Evolutionary conservation across 2,329 filamentous ascomycete genomes (phyloP).

Genomic region (Colletotrichum sp.): DNA sequence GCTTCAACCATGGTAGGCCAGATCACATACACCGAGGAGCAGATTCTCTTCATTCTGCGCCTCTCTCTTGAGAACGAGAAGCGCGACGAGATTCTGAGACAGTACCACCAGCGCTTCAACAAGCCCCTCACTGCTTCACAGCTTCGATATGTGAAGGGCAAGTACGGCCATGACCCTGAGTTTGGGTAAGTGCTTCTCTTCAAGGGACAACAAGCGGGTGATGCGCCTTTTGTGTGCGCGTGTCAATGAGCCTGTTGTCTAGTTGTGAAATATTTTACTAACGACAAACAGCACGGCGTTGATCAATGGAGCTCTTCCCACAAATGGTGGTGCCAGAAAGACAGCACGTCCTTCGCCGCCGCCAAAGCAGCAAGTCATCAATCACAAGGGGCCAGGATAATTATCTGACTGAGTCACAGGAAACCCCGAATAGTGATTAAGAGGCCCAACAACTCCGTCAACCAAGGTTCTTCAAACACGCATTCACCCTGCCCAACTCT

Average conservation of each 20-base stretch:
- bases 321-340: not conserved
- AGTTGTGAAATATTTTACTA: not conserved
- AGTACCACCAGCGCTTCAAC: conserved; percentile 32
- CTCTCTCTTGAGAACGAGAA: conserved; percentile 31
- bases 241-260: not conserved
- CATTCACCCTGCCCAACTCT: not conserved
- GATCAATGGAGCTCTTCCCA: not conserved
- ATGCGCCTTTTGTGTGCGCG: not conserved
- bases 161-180: conserved; percentile 43
- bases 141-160: conserved; percentile 44
- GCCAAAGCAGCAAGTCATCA: not conserved
- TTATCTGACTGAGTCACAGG: not conserved
- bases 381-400: not conserved
- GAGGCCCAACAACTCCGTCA: not conserved
- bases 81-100: conserved; percentile 26
- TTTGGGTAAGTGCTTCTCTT: conserved; percentile 36
- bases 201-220: not conserved
- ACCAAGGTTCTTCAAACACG: not conserved
- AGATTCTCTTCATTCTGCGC: conserved; percentile 40
- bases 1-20: conserved; percentile 36
- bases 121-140: conserved; percentile 33
- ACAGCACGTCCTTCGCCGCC: not conserved
- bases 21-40: conserved; percentile 35
- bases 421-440: not conserved
- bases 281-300: not conserved